A percentile compares a stretch with the other conserved stretches of the same genome.
Evolutionary conservation across 2,329 filamentous ascomycete genomes (phyloP).

Genomic region (Scleromitrula shiraiana): DNA sequence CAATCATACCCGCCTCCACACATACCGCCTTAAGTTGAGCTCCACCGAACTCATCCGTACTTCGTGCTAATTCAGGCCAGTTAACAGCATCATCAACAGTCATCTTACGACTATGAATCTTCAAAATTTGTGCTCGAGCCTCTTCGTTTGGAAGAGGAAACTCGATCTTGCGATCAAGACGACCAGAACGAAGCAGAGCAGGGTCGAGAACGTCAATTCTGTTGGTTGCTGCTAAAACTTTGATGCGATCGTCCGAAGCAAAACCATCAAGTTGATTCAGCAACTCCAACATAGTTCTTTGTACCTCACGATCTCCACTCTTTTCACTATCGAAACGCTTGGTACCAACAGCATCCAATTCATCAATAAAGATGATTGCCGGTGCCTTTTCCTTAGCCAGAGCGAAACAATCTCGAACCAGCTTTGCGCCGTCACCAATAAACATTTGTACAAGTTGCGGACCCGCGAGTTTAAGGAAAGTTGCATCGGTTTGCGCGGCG

Average conservation of each 20-base stretch:
- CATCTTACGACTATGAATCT: slow-evolving; percentile 98
- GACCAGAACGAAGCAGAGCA: slow-evolving; percentile 81
- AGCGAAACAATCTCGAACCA: slow-evolving; percentile 95
- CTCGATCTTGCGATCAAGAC: slow-evolving; percentile 94
- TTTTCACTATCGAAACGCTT: slow-evolving; percentile 99
- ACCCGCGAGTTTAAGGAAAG: slow-evolving; percentile 95
- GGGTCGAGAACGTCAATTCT: slow-evolving; percentile 90
- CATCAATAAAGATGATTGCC: slow-evolving; percentile 99
- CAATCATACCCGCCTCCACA: slow-evolving; percentile 99
- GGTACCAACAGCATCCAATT: slow-evolving; percentile 94
- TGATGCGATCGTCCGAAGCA: slow-evolving; percentile 92
- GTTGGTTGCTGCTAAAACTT: slow-evolving; percentile 91
- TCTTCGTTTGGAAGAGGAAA: slow-evolving; percentile 98
- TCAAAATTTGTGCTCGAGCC: slow-evolving; percentile 90
- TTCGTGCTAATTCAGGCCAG: slow-evolving; percentile 90
- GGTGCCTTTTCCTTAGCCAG: slow-evolving; percentile 98
- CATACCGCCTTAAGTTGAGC: slow-evolving; percentile 98
- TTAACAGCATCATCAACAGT: slow-evolving; percentile 88
- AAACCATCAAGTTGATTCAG: slow-evolving; percentile 98
- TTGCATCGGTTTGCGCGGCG: slow-evolving; percentile 95
- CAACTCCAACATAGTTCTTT: slow-evolving; percentile 97
- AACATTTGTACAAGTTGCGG: slow-evolving; percentile 99
- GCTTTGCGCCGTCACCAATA: slow-evolving; percentile 95
- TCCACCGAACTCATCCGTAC: slow-evolving; percentile 96
- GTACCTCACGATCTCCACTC: slow-evolving; percentile 93